phyloP scores from a whole-genome alignment of 164 flowering plant species.

The Macadamia integrifolia region DNA sequence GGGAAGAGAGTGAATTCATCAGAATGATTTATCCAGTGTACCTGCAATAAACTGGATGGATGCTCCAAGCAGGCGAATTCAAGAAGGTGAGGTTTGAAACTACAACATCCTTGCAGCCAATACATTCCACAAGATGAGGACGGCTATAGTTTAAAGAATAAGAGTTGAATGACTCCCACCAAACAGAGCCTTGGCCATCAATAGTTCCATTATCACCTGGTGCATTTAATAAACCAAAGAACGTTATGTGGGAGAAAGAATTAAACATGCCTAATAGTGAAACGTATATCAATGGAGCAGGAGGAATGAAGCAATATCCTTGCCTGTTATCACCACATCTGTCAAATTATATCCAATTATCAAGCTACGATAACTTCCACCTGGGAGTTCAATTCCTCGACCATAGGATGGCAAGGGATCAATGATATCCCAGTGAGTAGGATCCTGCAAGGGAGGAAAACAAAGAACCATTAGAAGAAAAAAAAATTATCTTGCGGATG shows the following conservation, averaged over 20 bases:
- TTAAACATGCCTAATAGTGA: neutral
- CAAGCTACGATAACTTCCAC: constrained; percentile 65
- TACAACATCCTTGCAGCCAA: constrained; percentile 40
- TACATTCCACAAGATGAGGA: constrained; percentile 84
- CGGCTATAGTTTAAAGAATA: constrained; percentile 72
- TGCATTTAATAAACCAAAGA: constrained; percentile 2
- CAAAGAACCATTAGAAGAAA: neutral
- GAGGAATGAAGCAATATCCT: neutral
- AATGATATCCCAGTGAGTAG: constrained; percentile 55
- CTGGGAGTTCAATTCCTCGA: constrained; percentile 75
- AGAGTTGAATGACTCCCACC: constrained; percentile 77
- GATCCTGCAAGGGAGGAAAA: constrained; percentile 33
- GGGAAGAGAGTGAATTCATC: neutral
- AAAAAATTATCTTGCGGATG: neutral
- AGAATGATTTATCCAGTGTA: constrained; percentile 8
- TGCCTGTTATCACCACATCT: constrained; percentile 90
- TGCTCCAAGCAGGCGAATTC: constrained; percentile 73
- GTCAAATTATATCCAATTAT: constrained; percentile 53
- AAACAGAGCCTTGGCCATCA: constrained; percentile 87
- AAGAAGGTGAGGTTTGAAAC: constrained; percentile 79
- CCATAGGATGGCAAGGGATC: constrained; percentile 88
- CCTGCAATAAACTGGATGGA: constrained; percentile 96
- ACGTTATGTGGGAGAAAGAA: constrained; percentile 1
- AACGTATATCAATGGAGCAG: neutral
- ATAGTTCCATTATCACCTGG: constrained; percentile 93